Percentiles rank a stretch among this genome's conserved stretches.
These are phyloP conservation scores for Corynascus novoguineensis DNA, from an alignment of 495 filamentous ascomycete genomes.

Conservation along the genomic window DNA sequence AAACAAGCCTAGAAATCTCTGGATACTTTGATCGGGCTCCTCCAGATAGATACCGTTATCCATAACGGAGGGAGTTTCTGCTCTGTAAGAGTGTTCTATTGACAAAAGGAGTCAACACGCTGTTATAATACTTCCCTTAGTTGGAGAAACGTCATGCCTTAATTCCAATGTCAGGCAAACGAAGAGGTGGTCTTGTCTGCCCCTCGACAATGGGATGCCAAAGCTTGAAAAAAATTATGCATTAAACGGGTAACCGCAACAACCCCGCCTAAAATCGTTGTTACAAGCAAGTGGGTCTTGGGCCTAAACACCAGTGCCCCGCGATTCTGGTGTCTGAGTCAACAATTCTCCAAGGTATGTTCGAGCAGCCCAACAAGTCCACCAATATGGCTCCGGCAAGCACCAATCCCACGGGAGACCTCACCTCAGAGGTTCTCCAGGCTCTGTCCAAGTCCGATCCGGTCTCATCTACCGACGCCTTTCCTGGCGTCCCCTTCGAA, in stretches of 20 bases:
- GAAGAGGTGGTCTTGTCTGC: not conserved
- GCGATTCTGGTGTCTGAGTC: slow-evolving; percentile 21
- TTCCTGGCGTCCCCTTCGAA: slow-evolving; percentile 63
- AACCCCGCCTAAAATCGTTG: slow-evolving; percentile 16
- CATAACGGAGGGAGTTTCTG: no score
- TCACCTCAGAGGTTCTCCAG: slow-evolving; percentile 60
- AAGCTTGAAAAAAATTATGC: not conserved
- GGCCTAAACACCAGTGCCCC: slow-evolving; percentile 14
- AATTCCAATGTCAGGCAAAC: no score
- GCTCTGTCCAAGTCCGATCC: slow-evolving; percentile 60
- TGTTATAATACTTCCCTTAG: no score
- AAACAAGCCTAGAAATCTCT: no score
- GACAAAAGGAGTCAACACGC: no score
- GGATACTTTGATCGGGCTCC: no score
- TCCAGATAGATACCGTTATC: no score
- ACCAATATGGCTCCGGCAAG: slow-evolving; percentile 13
- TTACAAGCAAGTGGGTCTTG: slow-evolving; percentile 3
- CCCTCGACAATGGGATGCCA: not conserved
- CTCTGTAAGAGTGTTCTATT: no score
- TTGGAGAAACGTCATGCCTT: no score
- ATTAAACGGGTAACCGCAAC: not conserved
- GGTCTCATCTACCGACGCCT: slow-evolving; percentile 67
- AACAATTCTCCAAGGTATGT: slow-evolving; percentile 11
- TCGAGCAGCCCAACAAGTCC: not conserved
- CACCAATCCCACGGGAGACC: slow-evolving; percentile 39